Conservation (phyloP, 2,329 filamentous ascomycete genomes). For the Stagonosporopsis vannaccii region DNA sequence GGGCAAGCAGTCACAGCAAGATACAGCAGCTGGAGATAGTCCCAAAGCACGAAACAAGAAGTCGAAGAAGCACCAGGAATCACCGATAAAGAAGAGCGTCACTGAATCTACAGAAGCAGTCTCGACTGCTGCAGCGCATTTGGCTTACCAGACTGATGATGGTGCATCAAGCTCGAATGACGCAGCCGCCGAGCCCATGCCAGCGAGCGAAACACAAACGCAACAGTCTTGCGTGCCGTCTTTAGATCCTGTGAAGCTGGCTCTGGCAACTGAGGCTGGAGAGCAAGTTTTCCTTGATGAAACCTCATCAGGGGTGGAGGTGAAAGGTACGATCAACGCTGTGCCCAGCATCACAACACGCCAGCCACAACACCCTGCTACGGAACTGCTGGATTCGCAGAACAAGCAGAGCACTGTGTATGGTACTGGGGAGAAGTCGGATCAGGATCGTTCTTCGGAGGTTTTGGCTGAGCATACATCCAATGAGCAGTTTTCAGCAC, state of each 20-base stretch:
- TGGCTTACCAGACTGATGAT: not conserved
- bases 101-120: not conserved
- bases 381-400: not conserved
- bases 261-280: not conserved
- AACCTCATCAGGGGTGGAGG: not conserved
- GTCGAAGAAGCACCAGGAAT: constrained; percentile 21
- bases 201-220: not conserved
- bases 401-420: not conserved
- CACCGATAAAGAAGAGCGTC: constrained; percentile 18
- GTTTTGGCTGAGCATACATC: not conserved
- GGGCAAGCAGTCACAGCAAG: constrained; percentile 12
- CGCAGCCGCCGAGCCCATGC: not conserved
- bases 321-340: not conserved
- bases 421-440: not conserved
- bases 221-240: not conserved
- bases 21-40: constrained; percentile 14
- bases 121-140: not conserved
- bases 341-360: not conserved
- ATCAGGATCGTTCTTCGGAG: not conserved
- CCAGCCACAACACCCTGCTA: not conserved
- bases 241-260: not conserved
- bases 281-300: not conserved
- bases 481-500: not conserved
- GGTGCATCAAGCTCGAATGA: not conserved
- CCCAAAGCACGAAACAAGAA: constrained; percentile 28